Evolutionary conservation across 768 basidiomycete genomes (phyloP), one percentile per base, ranked within the genome.

Genomic region (Leucocoprinus leucothites): DNA sequence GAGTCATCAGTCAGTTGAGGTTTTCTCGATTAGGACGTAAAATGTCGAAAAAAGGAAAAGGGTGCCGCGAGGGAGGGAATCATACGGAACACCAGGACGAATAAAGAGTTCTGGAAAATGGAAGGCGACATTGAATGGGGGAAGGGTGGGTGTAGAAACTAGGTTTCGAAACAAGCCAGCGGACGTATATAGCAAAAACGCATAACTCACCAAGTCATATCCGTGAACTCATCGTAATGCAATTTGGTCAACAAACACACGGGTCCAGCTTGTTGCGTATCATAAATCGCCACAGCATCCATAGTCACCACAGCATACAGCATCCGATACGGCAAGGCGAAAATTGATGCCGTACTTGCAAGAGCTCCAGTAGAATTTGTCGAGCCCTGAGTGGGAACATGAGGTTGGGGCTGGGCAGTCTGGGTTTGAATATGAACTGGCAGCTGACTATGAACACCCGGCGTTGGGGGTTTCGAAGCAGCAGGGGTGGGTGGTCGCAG

Each of bases 141-240:
- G 31, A 11, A 31, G 31, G 6, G 11, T 31, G 31, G 31, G 6
- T 11, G 31, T 5, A 5, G 5, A 11, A 11, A 31, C 31, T 11
- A 31, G 11, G 11, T 31, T 5, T 31, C 31, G 11, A 11, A 31
- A 11, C 31, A 31, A 31, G 6, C 11, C 11, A 31, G 11, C 31
- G 11, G 11, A 31, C 5, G 31, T 5, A 31, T 11, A 11, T 31
- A 5, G 31, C 11, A 31, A 31, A 11, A 11, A 31, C n/a, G n/a
- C 31, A 44, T 49, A 21, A 62, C 91, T 40, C 63, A 98, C 97
- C 97, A 99, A 40, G 88, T 84, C 71, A 97, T 78, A 72, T 99
- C 97, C 6, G 97, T 98, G 66, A 98, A 98, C 64, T 96, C 93
- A 58, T 96, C 94, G 67, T 97, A 98, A 71, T 99, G 97, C 58